phyloP scores from a whole-genome alignment of 371 early-diverging fungal genomes.

The Syncephalastrum contaminatum region DNA sequence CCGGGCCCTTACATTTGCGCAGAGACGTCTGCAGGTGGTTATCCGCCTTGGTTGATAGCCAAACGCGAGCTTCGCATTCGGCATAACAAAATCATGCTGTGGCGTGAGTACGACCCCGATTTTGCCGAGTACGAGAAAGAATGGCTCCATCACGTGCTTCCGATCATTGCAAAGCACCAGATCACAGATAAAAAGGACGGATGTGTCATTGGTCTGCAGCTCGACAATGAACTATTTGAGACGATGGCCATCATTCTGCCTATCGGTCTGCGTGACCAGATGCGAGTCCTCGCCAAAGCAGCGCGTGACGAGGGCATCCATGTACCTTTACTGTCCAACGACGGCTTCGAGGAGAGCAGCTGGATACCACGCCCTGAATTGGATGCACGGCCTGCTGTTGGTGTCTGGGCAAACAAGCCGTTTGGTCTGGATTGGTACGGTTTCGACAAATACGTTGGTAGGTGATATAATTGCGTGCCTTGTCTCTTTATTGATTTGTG shows the following conservation, averaged over 20 bases:
- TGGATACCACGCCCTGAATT: slow-evolving; percentile 55
- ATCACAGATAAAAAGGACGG: slow-evolving; percentile 66
- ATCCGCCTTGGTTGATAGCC: slow-evolving; percentile 81
- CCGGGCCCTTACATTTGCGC: slow-evolving; percentile 90
- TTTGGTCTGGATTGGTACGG: slow-evolving; percentile 83
- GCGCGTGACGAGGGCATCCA: slow-evolving; percentile 78
- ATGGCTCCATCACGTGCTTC: slow-evolving; percentile 73
- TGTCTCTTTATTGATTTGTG: background rate
- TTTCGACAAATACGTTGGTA: slow-evolving; percentile 79
- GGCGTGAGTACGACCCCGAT: slow-evolving; percentile 67
- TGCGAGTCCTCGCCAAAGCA: slow-evolving; percentile 73
- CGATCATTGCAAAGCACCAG: slow-evolving; percentile 79
- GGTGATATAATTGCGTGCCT: slow-evolving; percentile 11
- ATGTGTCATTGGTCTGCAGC: slow-evolving; percentile 75
- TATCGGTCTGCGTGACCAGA: slow-evolving; percentile 81
- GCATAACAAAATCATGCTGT: slow-evolving; percentile 65
- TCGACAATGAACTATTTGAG: slow-evolving; percentile 83
- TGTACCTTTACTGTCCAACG: slow-evolving; percentile 83
- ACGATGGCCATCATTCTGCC: slow-evolving; percentile 61
- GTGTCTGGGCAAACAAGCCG: slow-evolving; percentile 28
- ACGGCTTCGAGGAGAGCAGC: slow-evolving; percentile 72
- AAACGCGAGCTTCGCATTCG: slow-evolving; percentile 75
- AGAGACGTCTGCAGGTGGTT: slow-evolving; percentile 87
- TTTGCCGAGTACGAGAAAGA: slow-evolving; percentile 72
- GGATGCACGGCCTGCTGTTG: slow-evolving; percentile 19